Base-by-base conservation (phyloP, 2,329 filamentous ascomycete genomes). In the Claviceps spartinae region DNA sequence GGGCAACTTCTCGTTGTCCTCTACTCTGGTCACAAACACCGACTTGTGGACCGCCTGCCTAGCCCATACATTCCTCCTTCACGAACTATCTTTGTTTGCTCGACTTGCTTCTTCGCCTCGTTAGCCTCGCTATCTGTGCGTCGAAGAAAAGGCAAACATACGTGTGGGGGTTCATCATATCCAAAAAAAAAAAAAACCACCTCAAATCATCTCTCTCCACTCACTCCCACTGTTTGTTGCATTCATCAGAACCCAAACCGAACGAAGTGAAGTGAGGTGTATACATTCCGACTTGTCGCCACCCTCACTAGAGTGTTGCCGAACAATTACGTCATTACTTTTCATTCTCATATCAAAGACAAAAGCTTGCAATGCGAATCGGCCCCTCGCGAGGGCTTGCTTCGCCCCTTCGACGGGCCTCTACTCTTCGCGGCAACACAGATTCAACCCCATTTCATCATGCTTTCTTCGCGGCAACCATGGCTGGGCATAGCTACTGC, bases 281-380 rank as follows among this genome's bases (percentile, higher is more conserved):
- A 11, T 30, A 30, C 26, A 30, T 4, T 11, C 30, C 30, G 30
- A 34, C 30, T 34, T 34, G 30, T 34, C 30, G 30, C 30, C 30
- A 34, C 30, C 3, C 7, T 11, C 30, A 34, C 30, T 34, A 34
- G 9, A 34, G 9, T 34, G 9, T 34, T 34, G 30, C 30, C 9
- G 9, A 11, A 11, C 9, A 11, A 34, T 34, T 34, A 34, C 30
- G 9, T 34, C 30, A 34, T 34, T 34, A 11, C 30, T 34, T 11
- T 34, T 11, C 30, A 34, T 34, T 46, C n/a, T 22, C 26, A 26
- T 20, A 24, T 18, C 9, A 13, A 34, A 14, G 36, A 16, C 42
- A 22, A 18, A 50, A 55, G 20, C 53, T 49, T 61, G 57, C 55
- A 54, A 63, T 63, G 61, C 49, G 55, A 49, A 52, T 53, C 52